Percentiles rank a stretch among this genome's conserved stretches.
Evolutionary conservation across 2,329 filamentous ascomycete genomes (phyloP).

Genomic region (Fusarium siculi): DNA sequence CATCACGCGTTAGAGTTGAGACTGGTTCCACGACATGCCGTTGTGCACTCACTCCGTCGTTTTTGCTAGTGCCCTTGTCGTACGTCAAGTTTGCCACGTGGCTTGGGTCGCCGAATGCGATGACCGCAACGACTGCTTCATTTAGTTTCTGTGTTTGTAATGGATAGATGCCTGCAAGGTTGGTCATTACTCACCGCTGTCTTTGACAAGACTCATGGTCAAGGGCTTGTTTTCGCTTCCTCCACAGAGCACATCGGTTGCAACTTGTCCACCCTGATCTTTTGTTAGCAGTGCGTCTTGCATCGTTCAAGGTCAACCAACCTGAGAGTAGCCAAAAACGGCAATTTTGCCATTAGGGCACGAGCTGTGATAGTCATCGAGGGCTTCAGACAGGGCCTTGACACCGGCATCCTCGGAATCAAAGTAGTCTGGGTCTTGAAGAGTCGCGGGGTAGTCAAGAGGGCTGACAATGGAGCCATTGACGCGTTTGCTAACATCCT

Average conservation of each 20-base stretch:
- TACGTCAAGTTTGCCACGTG: conserved; percentile 51
- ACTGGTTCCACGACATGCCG: not conserved
- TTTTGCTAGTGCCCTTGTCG: conserved; percentile 51
- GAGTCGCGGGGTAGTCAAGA: conserved; percentile 53
- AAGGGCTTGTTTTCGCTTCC: conserved; percentile 42
- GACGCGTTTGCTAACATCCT: conserved; percentile 47
- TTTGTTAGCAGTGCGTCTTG: not conserved
- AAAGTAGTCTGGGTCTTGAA: conserved; percentile 47
- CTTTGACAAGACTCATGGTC: conserved; percentile 42
- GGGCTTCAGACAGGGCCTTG: conserved; percentile 44
- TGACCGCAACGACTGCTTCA: conserved; percentile 52
- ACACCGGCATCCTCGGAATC: conserved; percentile 51
- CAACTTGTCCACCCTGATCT: conserved; percentile 52
- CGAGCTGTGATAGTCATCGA: conserved; percentile 47
- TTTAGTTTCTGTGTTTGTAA: conserved; percentile 26
- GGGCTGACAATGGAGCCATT: conserved; percentile 49
- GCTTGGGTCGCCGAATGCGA: conserved; percentile 56
- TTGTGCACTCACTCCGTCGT: conserved; percentile 50
- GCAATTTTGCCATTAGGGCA: conserved; percentile 55
- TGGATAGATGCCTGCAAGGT: not conserved
- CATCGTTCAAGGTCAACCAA: conserved; percentile 3
- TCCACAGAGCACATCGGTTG: conserved; percentile 53
- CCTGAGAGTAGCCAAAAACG: conserved; percentile 56
- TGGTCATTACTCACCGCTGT: conserved; percentile 49
- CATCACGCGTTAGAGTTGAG: conserved; percentile 14